A percentile compares a stretch with the other conserved stretches of the same genome.
Conservation (phyloP, 2,329 filamentous ascomycete genomes). For the Ambrosiella xylebori region DNA sequence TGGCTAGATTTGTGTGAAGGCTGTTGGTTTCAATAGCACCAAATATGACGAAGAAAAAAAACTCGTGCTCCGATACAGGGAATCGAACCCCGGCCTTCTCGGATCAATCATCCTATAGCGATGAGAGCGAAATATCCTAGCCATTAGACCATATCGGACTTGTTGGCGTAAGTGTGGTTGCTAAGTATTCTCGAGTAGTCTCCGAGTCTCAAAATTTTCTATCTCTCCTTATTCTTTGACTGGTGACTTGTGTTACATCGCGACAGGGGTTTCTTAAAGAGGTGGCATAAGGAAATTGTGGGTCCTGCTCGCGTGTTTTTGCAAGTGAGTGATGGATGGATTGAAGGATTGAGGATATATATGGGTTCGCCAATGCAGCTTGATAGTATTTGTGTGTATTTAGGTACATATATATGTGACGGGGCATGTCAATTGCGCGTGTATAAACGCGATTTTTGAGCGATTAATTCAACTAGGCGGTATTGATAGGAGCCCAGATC, state of each 20-base stretch:
- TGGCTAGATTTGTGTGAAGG: background rate
- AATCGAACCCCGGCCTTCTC: constrained; percentile 16
- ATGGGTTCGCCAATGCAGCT: background rate
- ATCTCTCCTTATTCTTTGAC: background rate
- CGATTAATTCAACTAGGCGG: no score
- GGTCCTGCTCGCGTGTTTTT: background rate
- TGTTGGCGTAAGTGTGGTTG: background rate
- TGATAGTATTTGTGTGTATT: background rate
- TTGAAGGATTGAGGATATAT: background rate
- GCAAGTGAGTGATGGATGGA: background rate
- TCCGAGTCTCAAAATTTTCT: no score
- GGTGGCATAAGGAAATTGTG: background rate
- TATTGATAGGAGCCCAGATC: no score
- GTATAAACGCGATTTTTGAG: no score
- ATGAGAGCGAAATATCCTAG: background rate
- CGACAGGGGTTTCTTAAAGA: background rate
- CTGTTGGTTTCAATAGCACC: background rate
- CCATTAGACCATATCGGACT: background rate
- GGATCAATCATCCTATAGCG: background rate
- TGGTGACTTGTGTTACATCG: background rate
- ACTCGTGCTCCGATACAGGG: constrained; percentile 14
- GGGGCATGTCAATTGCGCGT: no score
- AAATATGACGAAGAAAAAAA: background rate
- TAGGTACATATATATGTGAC: no score
- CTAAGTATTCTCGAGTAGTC: background rate